Percentiles rank a stretch among this genome's conserved stretches.
These are phyloP conservation scores for Aspergillus ochraceus DNA, from an alignment of 2,329 filamentous ascomycete genomes.

Conservation along the genomic window DNA sequence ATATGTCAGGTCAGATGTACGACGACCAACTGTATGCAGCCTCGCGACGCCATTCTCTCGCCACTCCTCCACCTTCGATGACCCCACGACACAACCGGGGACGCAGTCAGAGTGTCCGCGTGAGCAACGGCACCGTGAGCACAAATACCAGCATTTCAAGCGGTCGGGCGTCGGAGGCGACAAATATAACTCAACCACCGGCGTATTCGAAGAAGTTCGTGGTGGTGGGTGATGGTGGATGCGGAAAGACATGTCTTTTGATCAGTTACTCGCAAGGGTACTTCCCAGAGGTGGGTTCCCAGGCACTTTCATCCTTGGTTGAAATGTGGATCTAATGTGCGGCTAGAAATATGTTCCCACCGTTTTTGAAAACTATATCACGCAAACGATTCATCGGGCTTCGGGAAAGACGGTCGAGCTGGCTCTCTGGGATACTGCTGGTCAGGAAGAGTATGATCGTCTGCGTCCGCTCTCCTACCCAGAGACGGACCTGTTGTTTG, in stretches of 20 bases:
- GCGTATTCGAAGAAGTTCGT: conserved; percentile 99
- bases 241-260: conserved; percentile 96
- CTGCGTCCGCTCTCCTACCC: conserved; percentile 94
- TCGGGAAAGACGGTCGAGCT: conserved; percentile 95
- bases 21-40: conserved; percentile 54
- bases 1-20: conserved; percentile 38
- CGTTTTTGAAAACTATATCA: conserved; percentile 99
- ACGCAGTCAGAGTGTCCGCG: conserved; percentile 60
- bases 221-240: conserved; percentile 95
- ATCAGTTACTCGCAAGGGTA: conserved; percentile 99
- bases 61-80: conserved; percentile 40
- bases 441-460: conserved; percentile 97
- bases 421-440: conserved; percentile 96
- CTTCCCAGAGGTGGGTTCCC: conserved; percentile 82
- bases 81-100: conserved; percentile 48
- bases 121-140: conserved; percentile 87
- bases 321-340: conserved; percentile 4
- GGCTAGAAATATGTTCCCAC: conserved; percentile 97
- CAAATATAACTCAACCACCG: conserved; percentile 84
- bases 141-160: conserved; percentile 74
- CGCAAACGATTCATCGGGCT: conserved; percentile 83
- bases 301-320: not conserved
- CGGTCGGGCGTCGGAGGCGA: conserved; percentile 74
- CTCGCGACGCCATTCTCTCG: conserved; percentile 58
- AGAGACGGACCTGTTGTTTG: conserved; percentile 95